Percentiles rank a stretch among this genome's conserved stretches.
These are phyloP conservation scores for Stachybotrys echinatus DNA, from an alignment of 2,329 filamentous ascomycete genomes.

Conservation along the genomic window DNA sequence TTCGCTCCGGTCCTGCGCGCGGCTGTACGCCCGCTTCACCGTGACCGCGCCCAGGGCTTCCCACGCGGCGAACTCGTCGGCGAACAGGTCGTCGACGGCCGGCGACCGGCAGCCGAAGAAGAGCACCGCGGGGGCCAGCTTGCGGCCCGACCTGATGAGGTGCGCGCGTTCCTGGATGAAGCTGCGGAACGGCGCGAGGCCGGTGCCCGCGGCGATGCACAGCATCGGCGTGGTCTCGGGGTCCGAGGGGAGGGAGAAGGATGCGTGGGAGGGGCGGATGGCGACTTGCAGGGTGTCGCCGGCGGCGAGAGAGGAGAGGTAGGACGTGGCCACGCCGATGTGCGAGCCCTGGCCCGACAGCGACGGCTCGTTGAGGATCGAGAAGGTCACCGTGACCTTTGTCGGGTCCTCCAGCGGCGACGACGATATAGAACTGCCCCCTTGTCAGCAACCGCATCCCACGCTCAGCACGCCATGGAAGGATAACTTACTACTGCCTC, in stretches of 20 bases:
- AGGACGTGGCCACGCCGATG: conserved; percentile 57
- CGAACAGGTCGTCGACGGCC: conserved; percentile 54
- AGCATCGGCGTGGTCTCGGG: conserved; percentile 43
- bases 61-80: conserved; percentile 54
- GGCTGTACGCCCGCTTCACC: conserved; percentile 55
- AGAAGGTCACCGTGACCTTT: conserved; percentile 62
- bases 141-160: conserved; percentile 42
- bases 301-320: conserved; percentile 44
- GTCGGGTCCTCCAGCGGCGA: conserved; percentile 57
- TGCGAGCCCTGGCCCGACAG: conserved; percentile 43
- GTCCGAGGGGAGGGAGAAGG: conserved; percentile 44
- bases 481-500: conserved; percentile 54
- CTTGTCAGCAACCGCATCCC: conserved; percentile 27
- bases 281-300: conserved; percentile 45
- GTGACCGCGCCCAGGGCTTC: conserved; percentile 53
- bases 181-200: conserved; percentile 57
- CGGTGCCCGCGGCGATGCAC: conserved; percentile 47
- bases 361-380: conserved; percentile 54
- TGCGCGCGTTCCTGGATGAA: conserved; percentile 58
- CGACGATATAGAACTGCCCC: conserved; percentile 61
- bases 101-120: conserved; percentile 59
- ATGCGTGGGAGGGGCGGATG: conserved; percentile 34
- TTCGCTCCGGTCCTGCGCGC: conserved; percentile 12
- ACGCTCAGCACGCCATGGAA: conserved; percentile 19
- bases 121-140: conserved; percentile 55